Percentiles rank a stretch among this genome's conserved stretches.
Evolutionary conservation across 2,329 filamentous ascomycete species (phyloP).

Genomic region (Pseudomassariella vexata): DNA sequence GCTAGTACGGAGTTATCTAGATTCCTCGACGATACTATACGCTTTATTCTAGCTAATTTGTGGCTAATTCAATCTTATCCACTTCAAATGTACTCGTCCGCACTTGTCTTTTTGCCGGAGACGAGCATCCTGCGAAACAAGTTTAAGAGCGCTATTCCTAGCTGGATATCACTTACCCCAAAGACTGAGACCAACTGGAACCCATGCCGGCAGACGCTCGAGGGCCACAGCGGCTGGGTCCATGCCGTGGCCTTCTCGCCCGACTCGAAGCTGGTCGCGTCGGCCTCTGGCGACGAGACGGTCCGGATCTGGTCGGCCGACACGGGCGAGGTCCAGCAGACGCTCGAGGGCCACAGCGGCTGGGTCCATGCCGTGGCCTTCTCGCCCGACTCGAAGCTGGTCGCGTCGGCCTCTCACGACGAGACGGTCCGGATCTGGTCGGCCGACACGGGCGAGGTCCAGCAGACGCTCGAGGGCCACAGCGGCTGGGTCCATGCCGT

Average conservation of each 20-base stretch:
- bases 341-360: constrained; percentile 11
- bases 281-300: constrained; percentile 6
- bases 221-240: neutral
- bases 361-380: constrained; percentile 9
- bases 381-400: constrained; percentile 7
- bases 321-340: constrained; percentile 7
- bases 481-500: constrained; percentile 5
- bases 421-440: constrained; percentile 12
- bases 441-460: neutral
- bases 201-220: constrained; percentile 3
- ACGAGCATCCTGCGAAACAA: constrained; percentile 17
- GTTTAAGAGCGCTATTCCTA: constrained; percentile 11
- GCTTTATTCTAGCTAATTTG: constrained; percentile 17
- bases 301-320: constrained; percentile 11
- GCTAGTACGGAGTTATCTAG: constrained; percentile 5
- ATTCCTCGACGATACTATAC: constrained; percentile 19
- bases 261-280: constrained; percentile 12
- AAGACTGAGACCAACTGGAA: constrained; percentile 3
- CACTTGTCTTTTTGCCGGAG: constrained; percentile 20
- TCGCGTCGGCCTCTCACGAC: constrained; percentile 12
- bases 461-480: constrained; percentile 13
- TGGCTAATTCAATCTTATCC: constrained; percentile 19
- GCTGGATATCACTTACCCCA: constrained; percentile 9
- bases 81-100: constrained; percentile 27
- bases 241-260: constrained; percentile 6